A percentile compares a stretch with the other conserved stretches of the same genome.
These are phyloP conservation scores for Nitzschia inconspicua DNA, from an alignment of 108 stramenopile species.

Conservation along the genomic window DNA sequence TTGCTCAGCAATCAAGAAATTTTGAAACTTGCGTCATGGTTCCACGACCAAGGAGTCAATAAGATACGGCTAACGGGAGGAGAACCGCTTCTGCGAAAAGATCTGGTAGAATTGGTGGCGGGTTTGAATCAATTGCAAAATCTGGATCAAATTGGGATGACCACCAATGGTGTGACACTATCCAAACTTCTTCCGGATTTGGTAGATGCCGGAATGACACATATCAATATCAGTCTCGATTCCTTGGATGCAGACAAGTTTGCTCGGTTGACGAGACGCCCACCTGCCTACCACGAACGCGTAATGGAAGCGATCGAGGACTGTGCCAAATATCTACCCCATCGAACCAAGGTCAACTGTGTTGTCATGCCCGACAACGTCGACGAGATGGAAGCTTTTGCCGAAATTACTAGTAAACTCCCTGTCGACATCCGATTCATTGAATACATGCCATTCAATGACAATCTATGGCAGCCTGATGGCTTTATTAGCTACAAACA, in stretches of 20 bases:
- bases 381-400: slow-evolving; percentile 89
- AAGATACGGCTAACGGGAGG: slow-evolving; percentile 91
- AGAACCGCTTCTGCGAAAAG: slow-evolving; percentile 89
- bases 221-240: slow-evolving; percentile 93
- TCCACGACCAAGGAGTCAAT: slow-evolving; percentile 77
- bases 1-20: slow-evolving; percentile 87
- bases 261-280: slow-evolving; percentile 83
- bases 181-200: slow-evolving; percentile 63
- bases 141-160: slow-evolving; percentile 80
- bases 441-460: slow-evolving; percentile 99
- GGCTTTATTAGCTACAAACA: slow-evolving; percentile 86
- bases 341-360: slow-evolving; percentile 93
- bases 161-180: slow-evolving; percentile 94
- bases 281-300: slow-evolving; percentile 48
- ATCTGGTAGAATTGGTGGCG: slow-evolving; percentile 70
- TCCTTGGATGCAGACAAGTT: slow-evolving; percentile 87
- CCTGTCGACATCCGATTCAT: slow-evolving; percentile 95
- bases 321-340: slow-evolving; percentile 29
- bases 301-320: slow-evolving; percentile 74
- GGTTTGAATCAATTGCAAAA: slow-evolving; percentile 43
- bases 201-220: slow-evolving; percentile 87
- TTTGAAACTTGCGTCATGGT: slow-evolving; percentile 66
- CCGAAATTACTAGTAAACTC: slow-evolving; percentile 52
- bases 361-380: slow-evolving; percentile 95
- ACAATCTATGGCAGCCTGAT: slow-evolving; percentile 86